Conservation (phyloP, 192 early-diverging fungal genomes). For the Mortierella hygrophila region DNA sequence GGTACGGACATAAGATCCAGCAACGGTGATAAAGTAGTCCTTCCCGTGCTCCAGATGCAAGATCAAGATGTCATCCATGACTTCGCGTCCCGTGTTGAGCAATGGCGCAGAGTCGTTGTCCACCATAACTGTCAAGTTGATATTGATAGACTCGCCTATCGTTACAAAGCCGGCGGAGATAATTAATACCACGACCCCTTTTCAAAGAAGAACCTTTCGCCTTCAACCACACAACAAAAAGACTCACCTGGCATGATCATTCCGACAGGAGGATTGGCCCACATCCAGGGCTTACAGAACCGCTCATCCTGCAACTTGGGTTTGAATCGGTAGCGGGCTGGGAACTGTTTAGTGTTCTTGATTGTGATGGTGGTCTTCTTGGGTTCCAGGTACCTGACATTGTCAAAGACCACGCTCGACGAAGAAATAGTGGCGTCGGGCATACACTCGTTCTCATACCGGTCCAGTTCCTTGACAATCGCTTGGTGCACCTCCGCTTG, state of each 20-base stretch:
- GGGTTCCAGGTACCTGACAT: conserved; percentile 69
- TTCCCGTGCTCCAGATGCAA: conserved; percentile 84
- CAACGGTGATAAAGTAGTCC: conserved; percentile 86
- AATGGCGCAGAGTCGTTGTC: conserved; percentile 59
- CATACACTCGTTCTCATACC: conserved; percentile 84
- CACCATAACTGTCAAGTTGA: conserved; percentile 72
- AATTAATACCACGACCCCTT: background rate
- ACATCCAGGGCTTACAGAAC: conserved; percentile 80
- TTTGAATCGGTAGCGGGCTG: conserved; percentile 80
- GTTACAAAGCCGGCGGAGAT: background rate
- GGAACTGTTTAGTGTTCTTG: conserved; percentile 82
- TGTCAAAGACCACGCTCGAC: conserved; percentile 79
- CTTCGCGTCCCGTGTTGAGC: conserved; percentile 71
- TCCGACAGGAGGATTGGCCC: conserved; percentile 72
- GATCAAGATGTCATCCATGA: conserved; percentile 83
- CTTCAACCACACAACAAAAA: background rate
- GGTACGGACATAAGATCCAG: conserved; percentile 76
- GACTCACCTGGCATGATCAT: conserved; percentile 79
- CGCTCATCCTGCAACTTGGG: conserved; percentile 72
- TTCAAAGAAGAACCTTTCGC: background rate
- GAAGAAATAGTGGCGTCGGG: conserved; percentile 73
- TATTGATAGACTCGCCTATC: conserved; percentile 68
- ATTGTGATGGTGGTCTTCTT: conserved; percentile 67
- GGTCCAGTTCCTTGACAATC: conserved; percentile 81
- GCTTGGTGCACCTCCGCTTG: conserved; percentile 69